phyloP scores from a whole-genome alignment of 1,284 basidiomycete genomes.

The Anthracocystis walkeri region DNA sequence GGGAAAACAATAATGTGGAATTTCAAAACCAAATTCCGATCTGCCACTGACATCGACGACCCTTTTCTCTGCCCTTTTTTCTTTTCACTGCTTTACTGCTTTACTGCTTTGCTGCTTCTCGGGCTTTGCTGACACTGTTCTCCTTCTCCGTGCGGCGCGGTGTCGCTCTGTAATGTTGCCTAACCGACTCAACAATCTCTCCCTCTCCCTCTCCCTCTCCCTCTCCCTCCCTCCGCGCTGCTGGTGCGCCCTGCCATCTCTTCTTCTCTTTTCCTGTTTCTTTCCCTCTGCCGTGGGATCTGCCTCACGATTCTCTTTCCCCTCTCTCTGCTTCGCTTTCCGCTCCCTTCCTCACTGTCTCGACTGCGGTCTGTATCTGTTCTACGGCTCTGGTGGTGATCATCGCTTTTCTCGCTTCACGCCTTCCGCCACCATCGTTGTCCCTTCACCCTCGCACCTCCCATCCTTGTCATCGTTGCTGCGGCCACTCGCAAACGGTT shows the following conservation, averaged over 20 bases:
- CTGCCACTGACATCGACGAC: slow-evolving; percentile 10
- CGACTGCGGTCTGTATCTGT: slow-evolving; percentile 1
- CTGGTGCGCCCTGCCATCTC: too few relatives aligned
- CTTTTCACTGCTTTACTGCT: background rate
- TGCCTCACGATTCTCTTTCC: background rate
- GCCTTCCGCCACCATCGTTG: background rate
- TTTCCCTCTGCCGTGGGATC: too few relatives aligned
- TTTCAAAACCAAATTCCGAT: slow-evolving; percentile 9
- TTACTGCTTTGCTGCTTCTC: background rate
- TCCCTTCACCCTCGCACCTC: slow-evolving; percentile 2
- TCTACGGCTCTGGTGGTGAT: background rate
- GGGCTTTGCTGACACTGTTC: background rate
- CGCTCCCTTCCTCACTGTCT: background rate
- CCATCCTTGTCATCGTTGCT: slow-evolving; percentile 12
- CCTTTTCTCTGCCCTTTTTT: background rate
- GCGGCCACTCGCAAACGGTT: slow-evolving; percentile 18
- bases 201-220: too few relatives aligned
- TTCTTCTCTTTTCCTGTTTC: too few relatives aligned
- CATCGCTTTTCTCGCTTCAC: background rate
- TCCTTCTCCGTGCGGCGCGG: background rate
- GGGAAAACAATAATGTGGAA: background rate
- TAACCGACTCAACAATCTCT: background rate
- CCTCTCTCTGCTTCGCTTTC: background rate
- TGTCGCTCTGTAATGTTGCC: slow-evolving; percentile 1
- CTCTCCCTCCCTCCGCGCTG: background rate